Evolutionary conservation across 805 yeast species (phyloP).

Genomic region (Candida saitoana): DNA sequence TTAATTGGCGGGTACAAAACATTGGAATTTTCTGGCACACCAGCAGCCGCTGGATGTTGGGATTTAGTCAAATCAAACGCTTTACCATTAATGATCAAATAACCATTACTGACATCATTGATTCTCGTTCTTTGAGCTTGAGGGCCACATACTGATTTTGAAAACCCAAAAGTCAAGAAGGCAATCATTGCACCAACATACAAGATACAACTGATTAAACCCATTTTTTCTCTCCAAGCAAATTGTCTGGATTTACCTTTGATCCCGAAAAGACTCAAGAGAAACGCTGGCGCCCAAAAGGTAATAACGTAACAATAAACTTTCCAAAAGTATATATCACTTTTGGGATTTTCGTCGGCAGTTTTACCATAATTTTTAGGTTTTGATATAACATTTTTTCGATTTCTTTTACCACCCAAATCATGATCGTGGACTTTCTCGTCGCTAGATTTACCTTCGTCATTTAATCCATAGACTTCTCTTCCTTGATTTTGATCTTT

Average conservation of each 20-base stretch:
- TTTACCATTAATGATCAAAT: conserved; percentile 75
- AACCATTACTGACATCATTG: conserved; percentile 55
- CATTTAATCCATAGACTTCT: conserved; percentile 56
- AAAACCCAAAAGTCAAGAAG: conserved; percentile 86
- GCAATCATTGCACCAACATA: conserved; percentile 76
- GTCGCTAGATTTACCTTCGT: conserved; percentile 42
- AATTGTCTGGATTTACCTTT: conserved; percentile 74
- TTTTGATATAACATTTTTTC: conserved; percentile 6
- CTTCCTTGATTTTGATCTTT: conserved; percentile 32
- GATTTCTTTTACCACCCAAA: conserved; percentile 5
- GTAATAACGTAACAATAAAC: conserved; percentile 76
- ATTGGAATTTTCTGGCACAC: conserved; percentile 66
- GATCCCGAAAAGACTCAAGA: conserved; percentile 71
- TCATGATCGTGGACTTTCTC: conserved; percentile 18
- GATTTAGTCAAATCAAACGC: conserved; percentile 70
- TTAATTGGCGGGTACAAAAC: conserved; percentile 77
- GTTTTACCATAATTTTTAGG: conserved; percentile 7
- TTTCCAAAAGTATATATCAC: conserved; percentile 60
- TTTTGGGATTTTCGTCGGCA: conserved; percentile 11
- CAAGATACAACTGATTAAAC: conserved; percentile 69
- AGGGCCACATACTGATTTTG: conserved; percentile 69
- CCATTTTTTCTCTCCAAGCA: conserved; percentile 98
- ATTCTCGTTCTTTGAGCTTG: conserved; percentile 48
- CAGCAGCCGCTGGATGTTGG: conserved; percentile 78
- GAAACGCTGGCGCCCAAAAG: conserved; percentile 86